Base-by-base conservation (phyloP, 345 rosid species). In the Fremontodendron californicum region DNA sequence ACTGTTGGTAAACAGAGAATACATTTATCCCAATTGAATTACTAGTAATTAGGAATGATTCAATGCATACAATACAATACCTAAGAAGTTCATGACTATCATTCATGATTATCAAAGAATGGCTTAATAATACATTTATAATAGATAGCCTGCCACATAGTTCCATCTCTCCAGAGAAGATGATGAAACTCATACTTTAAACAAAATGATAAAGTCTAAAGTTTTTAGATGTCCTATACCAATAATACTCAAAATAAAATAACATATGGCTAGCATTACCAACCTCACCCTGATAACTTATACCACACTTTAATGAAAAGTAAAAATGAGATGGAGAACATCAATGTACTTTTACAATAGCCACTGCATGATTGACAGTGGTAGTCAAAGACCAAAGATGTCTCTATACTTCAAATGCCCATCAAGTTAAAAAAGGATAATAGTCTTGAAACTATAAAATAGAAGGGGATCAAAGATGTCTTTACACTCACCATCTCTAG, bases 401-500 rank as follows among this genome's bases (percentile, higher is more conserved):
- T 9, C 2, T 63, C n/a, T 33, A 62, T 62, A 33, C n/a, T 29
- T 61, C 66, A 62, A 33, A 18, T 62, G 21, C 43, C 43, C n/a
- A 3, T 7, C 4, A 63, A 63, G 10, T 45, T 43, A 42, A 11
- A 67, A 42, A 12, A 23, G 69, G 27, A 35, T n/a, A 27, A 42
- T 2, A 67, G n/a, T 5, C 52, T 42, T 21, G n/a, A 21, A 68
- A 42, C 51, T 23, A 43, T 43, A 23, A 43, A 43, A 23, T 6
- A 13, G 19, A 29, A 31, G 54, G 43, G 67, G 23, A 62, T 37
- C 69, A 37, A 64, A 64, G 69, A 35, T 37, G 13, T 37, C 27
- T 19, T 64, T 64, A 21, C 6, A 84, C 85, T 84, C 66, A 93
- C 98, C 98, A 95, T 95, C 83, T 93, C 98, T 8, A 95, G 82